Conservation (phyloP, 1,284 basidiomycete species). For the Inonotus hispidus region DNA sequence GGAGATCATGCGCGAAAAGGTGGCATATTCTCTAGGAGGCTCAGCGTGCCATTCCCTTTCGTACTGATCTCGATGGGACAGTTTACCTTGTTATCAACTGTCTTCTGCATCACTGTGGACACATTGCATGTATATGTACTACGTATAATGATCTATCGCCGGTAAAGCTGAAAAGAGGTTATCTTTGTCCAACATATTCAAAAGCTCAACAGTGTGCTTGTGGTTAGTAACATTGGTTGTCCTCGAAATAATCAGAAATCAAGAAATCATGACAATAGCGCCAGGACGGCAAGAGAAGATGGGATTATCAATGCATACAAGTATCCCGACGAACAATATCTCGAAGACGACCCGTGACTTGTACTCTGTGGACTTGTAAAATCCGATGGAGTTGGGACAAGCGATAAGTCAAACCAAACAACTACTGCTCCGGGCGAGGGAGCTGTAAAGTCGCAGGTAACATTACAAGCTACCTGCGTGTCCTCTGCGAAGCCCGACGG, state of each 20-base stretch:
- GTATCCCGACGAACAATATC: not conserved
- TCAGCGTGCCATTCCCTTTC: not conserved
- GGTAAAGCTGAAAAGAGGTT: too few species aligned
- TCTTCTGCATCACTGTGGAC: too few species aligned
- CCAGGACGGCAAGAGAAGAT: too few species aligned
- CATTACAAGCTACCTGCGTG: slow-evolving; percentile 31
- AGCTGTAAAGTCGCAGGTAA: slow-evolving; percentile 37
- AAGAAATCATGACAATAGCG: too few species aligned
- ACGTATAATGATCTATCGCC: too few species aligned
- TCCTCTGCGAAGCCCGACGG: slow-evolving; percentile 38
- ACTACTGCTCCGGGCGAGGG: slow-evolving; percentile 42
- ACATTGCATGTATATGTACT: too few species aligned
- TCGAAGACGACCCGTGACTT: not conserved
- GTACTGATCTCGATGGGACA: not conserved
- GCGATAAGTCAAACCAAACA: slow-evolving; percentile 25
- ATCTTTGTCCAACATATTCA: too few species aligned
- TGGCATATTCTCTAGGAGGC: not conserved
- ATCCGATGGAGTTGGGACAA: not conserved
- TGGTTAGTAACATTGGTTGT: too few species aligned
- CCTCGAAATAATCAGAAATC: too few species aligned
- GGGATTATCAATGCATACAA: not conserved
- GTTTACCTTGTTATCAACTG: too few species aligned
- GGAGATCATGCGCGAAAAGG: slow-evolving; percentile 16
- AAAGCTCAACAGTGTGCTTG: too few species aligned
- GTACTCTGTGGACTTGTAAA: not conserved